Percentiles rank a stretch among this genome's conserved stretches.
Evolutionary conservation across 2,329 filamentous ascomycete species (phyloP).

Genomic region (Aspergillus tubingensis): DNA sequence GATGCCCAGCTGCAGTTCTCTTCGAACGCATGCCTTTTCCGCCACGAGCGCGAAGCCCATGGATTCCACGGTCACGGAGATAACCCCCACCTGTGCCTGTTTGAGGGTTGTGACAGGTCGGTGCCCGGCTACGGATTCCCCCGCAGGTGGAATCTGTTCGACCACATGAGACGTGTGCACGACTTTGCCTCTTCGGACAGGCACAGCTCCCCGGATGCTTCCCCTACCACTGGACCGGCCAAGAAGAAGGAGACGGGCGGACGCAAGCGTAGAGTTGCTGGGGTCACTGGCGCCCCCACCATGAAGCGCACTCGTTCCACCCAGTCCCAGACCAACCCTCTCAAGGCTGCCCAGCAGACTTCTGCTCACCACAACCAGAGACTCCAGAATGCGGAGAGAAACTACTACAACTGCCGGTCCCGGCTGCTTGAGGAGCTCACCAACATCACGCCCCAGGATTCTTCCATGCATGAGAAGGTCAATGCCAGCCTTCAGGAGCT

Average conservation of each 20-base stretch:
- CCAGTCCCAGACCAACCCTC: slow-evolving; percentile 37
- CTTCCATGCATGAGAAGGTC: slow-evolving; percentile 45
- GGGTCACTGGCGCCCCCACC: slow-evolving; percentile 37
- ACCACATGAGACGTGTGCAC: slow-evolving; percentile 97
- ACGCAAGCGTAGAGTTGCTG: slow-evolving; percentile 45
- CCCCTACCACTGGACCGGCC: slow-evolving; percentile 32
- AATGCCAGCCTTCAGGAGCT: slow-evolving; percentile 49
- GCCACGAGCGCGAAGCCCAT: slow-evolving; percentile 93
- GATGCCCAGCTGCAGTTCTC: slow-evolving; percentile 90
- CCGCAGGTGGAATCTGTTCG: slow-evolving; percentile 90
- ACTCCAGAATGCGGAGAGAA: slow-evolving; percentile 45
- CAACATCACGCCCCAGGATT: slow-evolving; percentile 44
- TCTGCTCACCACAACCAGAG: slow-evolving; percentile 41
- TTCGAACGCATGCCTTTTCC: slow-evolving; percentile 89
- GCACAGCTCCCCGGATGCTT: slow-evolving; percentile 45
- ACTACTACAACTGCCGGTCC: slow-evolving; percentile 45
- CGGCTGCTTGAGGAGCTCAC: slow-evolving; percentile 42
- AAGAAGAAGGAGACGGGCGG: slow-evolving; percentile 44
- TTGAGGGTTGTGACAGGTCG: slow-evolving; percentile 82
- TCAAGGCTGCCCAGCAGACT: slow-evolving; percentile 37
- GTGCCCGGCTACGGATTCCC: slow-evolving; percentile 85
- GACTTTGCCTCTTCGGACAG: slow-evolving; percentile 54
- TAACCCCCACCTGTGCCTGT: slow-evolving; percentile 87
- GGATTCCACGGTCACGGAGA: slow-evolving; percentile 93
- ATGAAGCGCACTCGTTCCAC: slow-evolving; percentile 48